Evolutionary conservation across 148 eudicot species (phyloP).

Genomic region (Rhododendron vialii): DNA sequence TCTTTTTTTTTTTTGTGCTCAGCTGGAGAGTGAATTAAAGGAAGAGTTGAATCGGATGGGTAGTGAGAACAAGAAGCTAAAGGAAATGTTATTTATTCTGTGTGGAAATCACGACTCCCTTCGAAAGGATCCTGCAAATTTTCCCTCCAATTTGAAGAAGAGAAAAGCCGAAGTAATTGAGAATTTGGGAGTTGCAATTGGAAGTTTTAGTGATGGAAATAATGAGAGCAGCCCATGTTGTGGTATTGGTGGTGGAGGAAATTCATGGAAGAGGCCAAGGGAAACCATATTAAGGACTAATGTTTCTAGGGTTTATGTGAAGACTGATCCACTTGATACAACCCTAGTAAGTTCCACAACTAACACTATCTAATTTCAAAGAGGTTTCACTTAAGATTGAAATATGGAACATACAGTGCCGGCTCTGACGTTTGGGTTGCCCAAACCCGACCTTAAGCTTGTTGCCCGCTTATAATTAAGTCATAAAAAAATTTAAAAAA

Average conservation of each 20-base stretch:
- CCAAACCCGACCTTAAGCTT: no score
- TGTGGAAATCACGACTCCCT: conserved; percentile 12
- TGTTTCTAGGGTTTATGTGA: conserved; percentile 23
- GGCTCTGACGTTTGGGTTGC: no score
- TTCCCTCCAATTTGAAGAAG: conserved; percentile 9
- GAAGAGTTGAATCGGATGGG: conserved; percentile 24
- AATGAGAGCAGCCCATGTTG: conserved; percentile 1
- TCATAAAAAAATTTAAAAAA: no score
- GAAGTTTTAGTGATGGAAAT: background rate
- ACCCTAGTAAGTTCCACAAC: conserved; percentile 27
- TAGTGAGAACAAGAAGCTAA: conserved; percentile 33
- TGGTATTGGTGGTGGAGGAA: conserved; percentile 4
- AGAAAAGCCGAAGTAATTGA: conserved; percentile 14
- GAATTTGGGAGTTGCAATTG: background rate
- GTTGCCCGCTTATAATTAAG: no score
- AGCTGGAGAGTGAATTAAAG: conserved; percentile 8
- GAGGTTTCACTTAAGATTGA: no score
- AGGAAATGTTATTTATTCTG: conserved; percentile 20
- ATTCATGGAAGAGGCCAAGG: conserved; percentile 14
- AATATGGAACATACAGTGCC: no score
- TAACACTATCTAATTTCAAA: background rate
- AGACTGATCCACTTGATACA: conserved; percentile 29
- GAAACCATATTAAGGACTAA: conserved; percentile 13
- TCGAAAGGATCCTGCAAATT: background rate
- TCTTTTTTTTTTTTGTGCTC: background rate